Conservation (phyloP, 2,329 filamentous ascomycete species). For the Huntiella abstrusa region DNA sequence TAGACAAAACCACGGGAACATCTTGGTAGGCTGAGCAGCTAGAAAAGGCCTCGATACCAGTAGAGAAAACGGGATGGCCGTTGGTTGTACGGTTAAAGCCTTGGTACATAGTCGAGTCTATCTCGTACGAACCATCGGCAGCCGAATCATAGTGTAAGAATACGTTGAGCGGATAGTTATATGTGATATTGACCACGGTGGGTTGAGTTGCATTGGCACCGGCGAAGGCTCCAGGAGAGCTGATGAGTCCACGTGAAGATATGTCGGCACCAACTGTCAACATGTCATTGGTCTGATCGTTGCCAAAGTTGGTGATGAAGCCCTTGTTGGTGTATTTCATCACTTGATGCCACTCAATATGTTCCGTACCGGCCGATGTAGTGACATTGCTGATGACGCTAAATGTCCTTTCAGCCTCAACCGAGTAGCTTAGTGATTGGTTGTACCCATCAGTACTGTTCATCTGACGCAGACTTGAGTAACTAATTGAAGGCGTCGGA, state of each 20-base stretch:
- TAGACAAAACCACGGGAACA: constrained; percentile 21
- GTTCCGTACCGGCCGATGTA: constrained; percentile 13
- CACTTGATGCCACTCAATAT: constrained; percentile 37
- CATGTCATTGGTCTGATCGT: constrained; percentile 21
- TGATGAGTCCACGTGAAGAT: constrained; percentile 14
- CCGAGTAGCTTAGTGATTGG: constrained; percentile 38
- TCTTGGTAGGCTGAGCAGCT: constrained; percentile 12
- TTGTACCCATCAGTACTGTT: constrained; percentile 34
- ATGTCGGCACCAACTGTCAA: constrained; percentile 29
- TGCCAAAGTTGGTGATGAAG: constrained; percentile 21
- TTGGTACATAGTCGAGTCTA: constrained; percentile 22
- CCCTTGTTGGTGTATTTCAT: constrained; percentile 36
- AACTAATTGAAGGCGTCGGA: constrained; percentile 17
- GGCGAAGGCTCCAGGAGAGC: background rate
- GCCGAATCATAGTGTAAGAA: constrained; percentile 8
- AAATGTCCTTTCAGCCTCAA: constrained; percentile 36
- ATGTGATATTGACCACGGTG: constrained; percentile 14
- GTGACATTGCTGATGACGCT: constrained; percentile 28
- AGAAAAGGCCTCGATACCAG: constrained; percentile 34
- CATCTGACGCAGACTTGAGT: constrained; percentile 9
- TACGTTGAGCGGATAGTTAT: constrained; percentile 30
- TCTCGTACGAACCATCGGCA: constrained; percentile 9
- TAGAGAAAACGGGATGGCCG: constrained; percentile 31
- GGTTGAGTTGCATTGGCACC: background rate
- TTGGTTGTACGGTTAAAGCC: constrained; percentile 20